Evolutionary conservation across 2,329 filamentous ascomycete species (phyloP).

Genomic region (Aspergillus quadrilineatus): DNA sequence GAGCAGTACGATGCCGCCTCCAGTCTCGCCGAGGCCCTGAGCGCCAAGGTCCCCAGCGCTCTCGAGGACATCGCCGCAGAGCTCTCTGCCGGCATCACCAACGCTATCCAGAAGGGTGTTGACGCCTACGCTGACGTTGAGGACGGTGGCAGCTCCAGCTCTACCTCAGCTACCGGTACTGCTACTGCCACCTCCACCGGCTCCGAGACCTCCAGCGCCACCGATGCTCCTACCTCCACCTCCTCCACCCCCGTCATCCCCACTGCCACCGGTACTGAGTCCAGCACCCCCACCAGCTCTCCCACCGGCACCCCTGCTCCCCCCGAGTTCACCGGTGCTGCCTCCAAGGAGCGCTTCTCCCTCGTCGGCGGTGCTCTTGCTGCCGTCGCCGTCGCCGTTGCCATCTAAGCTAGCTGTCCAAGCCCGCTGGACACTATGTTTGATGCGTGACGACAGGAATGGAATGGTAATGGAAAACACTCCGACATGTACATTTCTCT

Average conservation of each 20-base stretch:
- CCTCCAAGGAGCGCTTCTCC: slow-evolving; percentile 14
- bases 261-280: slow-evolving; percentile 2
- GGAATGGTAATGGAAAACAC: neutral
- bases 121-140: slow-evolving; percentile 25
- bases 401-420: slow-evolving; percentile 8
- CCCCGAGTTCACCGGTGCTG: slow-evolving; percentile 16
- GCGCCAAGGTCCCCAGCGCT: slow-evolving; percentile 30
- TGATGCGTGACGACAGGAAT: neutral
- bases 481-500: neutral
- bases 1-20: slow-evolving; percentile 29
- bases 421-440: neutral
- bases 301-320: neutral
- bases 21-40: slow-evolving; percentile 28
- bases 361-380: slow-evolving; percentile 13
- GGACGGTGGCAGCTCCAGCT: slow-evolving; percentile 5
- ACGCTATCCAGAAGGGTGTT: slow-evolving; percentile 34
- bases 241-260: slow-evolving; percentile 14
- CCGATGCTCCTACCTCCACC: slow-evolving; percentile 7
- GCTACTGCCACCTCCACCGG: slow-evolving; percentile 8
- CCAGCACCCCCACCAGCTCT: slow-evolving; percentile 1
- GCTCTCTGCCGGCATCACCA: slow-evolving; percentile 31
- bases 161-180: slow-evolving; percentile 8
- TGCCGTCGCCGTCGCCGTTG: slow-evolving; percentile 14
- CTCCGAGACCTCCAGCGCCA: slow-evolving; percentile 5
- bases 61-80: slow-evolving; percentile 25